phyloP scores from a whole-genome alignment of 495 filamentous ascomycete genomes.

The Hypoxylon cercidicola region DNA sequence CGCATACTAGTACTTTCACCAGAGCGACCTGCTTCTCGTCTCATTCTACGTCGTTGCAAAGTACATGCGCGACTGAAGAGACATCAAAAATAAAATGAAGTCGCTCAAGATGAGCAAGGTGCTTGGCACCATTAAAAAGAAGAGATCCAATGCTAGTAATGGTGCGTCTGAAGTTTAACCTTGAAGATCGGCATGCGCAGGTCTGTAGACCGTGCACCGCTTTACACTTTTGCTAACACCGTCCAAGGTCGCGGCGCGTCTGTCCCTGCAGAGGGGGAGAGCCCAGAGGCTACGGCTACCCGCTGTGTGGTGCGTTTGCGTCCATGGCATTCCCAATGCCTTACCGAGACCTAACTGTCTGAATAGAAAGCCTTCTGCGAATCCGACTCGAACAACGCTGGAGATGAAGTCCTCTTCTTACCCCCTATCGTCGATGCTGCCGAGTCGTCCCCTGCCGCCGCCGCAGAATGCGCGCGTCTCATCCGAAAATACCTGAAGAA shows the following conservation, averaged over 20 bases:
- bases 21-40: constrained; percentile 2
- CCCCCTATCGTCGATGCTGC: constrained; percentile 93
- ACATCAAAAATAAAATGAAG: constrained; percentile 55
- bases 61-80: constrained; percentile 23
- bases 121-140: constrained; percentile 63
- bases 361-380: constrained; percentile 76
- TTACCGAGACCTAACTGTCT: constrained; percentile 27
- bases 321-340: constrained; percentile 32
- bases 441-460: constrained; percentile 88
- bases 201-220: neutral
- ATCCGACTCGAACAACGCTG: constrained; percentile 71
- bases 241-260: constrained; percentile 33
- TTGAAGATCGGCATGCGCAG: neutral
- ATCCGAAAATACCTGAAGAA: constrained; percentile 84
- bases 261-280: constrained; percentile 52
- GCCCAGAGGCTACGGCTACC: constrained; percentile 67
- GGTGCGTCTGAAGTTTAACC: constrained; percentile 43
- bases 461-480: constrained; percentile 75
- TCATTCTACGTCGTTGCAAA: constrained; percentile 4
- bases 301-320: constrained; percentile 59
- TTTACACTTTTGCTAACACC: constrained; percentile 25
- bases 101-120: constrained; percentile 65
- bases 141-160: constrained; percentile 41
- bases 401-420: constrained; percentile 93
- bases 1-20: neutral